Evolutionary conservation across 2,329 filamentous ascomycete genomes (phyloP), one percentile per base, ranked within the genome.

Genomic region (Fusarium nanum): DNA sequence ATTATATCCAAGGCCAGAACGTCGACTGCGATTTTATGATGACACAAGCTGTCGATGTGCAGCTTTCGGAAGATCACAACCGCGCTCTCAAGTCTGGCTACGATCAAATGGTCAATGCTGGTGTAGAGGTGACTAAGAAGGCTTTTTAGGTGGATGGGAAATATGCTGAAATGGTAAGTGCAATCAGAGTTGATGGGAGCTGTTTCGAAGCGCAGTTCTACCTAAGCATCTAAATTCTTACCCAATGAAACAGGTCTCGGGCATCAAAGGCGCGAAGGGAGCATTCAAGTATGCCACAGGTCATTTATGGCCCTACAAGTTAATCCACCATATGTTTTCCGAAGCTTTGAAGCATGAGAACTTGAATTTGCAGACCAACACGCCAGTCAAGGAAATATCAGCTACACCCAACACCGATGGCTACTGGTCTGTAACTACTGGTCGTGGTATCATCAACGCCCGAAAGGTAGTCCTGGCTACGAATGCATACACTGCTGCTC

Each of bases 1-100:
- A 78, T 5, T 70, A 77, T 18, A 73, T 84, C 8, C 75, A 80
- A n/a, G 65, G 76, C 0, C 79, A 83, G 41, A 60, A 70, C 0
- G 77, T 84, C 13, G 81, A 84, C 44, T 84, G 83, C 62, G 83
- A 85, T 32, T 82, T 84, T 18, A 76, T 82, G 14, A 42, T 83
- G 5, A 82, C 81, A 1, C 71, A 82, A 7, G 78, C 79, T 10
- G 73, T 78, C 7, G 82, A 84, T 64, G 79, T 83, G 1, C 77
- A 78, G n/a, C 59, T 83, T 10, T 74, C 68, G 1, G 25, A 41
- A n/a, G 53, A 69, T 5, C 64, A 75, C 5, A 68, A 76, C 10
- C 30, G 64, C 2, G 44, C 62, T 2, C 72, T 80, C 37, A 75
- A 76, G 50, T 70, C 72, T 0, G 72, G 73, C 1, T 78, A 79